Evolutionary conservation across 2,329 filamentous ascomycete species (phyloP), one percentile per base, ranked within the genome.

Genomic region (Monilinia aucupariae): DNA sequence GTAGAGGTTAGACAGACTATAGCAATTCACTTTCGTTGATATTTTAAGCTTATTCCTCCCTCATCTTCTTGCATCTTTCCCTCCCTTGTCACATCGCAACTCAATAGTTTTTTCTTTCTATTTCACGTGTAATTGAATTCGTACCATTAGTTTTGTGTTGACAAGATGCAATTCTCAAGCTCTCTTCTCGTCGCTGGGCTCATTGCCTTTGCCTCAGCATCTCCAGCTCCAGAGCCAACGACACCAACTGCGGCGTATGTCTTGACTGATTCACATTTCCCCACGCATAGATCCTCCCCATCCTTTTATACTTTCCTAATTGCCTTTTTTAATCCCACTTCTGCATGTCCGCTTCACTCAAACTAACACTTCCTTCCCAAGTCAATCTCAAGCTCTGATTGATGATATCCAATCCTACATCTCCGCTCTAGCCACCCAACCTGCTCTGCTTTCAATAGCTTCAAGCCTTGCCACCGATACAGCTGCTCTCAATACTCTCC

Each of bases 401-500:
- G 48, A 60, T 22, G 56, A 61, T 13, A 27, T 66, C 32, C 17
- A 54, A 51, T 63, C 56, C 3, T 63, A 62, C 32, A 20, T 58
- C 32, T 4, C 43, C 37, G 45, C 22, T 20, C 41, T 67, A 7
- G 52, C 51, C 27, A 63, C 64, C 8, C 45, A 67, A 12, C 32
- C 66, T 17, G 62, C 52, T 20, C 12, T 62, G 45, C 32, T 59
- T 53, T 55, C 63, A 32, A 12, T 64, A 27, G 52, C 37, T 12
- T 65, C 64, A 25, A 39, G 27, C 1, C 47, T 66, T 25, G 54
- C 37, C 41, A 67, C 62, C 39, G 49, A 64, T 30, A 32, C 60
- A 7, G 59, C 64, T 9, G 48, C 48, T n/a, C 32, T 64, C 41
- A 58, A 48, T 15, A 43, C 59, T 45, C 17, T 66, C 49, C 8